phyloP scores from a whole-genome alignment of 2,329 filamentous ascomycete genomes.

The Talaromyces rugulosus region DNA sequence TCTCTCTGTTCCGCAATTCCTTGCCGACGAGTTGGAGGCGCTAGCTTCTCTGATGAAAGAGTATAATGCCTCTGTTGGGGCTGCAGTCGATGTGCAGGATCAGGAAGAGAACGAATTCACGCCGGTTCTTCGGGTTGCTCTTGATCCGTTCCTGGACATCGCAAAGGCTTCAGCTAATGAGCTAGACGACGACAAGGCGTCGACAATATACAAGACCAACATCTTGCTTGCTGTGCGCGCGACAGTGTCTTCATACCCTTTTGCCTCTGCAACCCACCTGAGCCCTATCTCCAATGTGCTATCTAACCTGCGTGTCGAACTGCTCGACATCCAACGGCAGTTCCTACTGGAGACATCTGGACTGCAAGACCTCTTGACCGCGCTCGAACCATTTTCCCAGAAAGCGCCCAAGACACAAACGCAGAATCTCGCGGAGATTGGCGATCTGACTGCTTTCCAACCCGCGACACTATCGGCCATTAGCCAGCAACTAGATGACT shows the following conservation, averaged over 20 bases:
- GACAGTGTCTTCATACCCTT: slow-evolving; percentile 46
- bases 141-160: slow-evolving; percentile 79
- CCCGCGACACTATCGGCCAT: slow-evolving; percentile 59
- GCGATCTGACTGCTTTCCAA: slow-evolving; percentile 54
- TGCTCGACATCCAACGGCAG: slow-evolving; percentile 64
- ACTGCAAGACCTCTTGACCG: slow-evolving; percentile 59
- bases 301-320: slow-evolving; percentile 42
- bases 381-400: slow-evolving; percentile 45
- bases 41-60: slow-evolving; percentile 76
- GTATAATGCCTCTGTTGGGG: slow-evolving; percentile 72
- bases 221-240: slow-evolving; percentile 40
- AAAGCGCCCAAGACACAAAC: neutral
- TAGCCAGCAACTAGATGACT: slow-evolving; percentile 78
- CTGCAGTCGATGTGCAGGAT: slow-evolving; percentile 40
- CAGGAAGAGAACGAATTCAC: slow-evolving; percentile 67
- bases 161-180: slow-evolving; percentile 49
- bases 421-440: slow-evolving; percentile 51
- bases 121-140: slow-evolving; percentile 68
- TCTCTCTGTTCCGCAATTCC: slow-evolving; percentile 72
- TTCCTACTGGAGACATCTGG: slow-evolving; percentile 76
- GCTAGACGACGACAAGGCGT: slow-evolving; percentile 31
- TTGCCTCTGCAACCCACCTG: slow-evolving; percentile 59
- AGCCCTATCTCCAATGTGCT: slow-evolving; percentile 53
- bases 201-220: slow-evolving; percentile 50
- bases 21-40: slow-evolving; percentile 74